Conservation (phyloP, 768 basidiomycete species). For the Hysterangium stoloniferum region DNA sequence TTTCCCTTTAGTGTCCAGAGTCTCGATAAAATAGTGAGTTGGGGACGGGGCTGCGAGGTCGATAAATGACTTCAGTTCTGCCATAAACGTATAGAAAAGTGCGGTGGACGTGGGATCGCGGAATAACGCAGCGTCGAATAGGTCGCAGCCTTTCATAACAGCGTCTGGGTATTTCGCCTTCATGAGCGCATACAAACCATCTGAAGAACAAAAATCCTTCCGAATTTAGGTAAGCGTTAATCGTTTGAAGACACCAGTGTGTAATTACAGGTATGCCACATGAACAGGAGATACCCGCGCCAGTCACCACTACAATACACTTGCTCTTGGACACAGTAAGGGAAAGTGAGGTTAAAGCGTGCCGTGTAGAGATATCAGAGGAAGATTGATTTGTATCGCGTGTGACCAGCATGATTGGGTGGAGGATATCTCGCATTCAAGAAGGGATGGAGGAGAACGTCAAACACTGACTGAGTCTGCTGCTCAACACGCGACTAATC, state of each 20-base stretch:
- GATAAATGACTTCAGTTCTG: constrained; percentile 77
- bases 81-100: constrained; percentile 92
- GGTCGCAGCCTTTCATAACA: constrained; percentile 85
- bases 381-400: constrained; percentile 42
- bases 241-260: background rate
- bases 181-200: constrained; percentile 86
- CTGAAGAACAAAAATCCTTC: constrained; percentile 94
- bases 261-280: constrained; percentile 84
- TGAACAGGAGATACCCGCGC: constrained; percentile 94
- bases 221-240: constrained; percentile 3
- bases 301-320: constrained; percentile 84
- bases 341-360: constrained; percentile 62
- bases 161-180: constrained; percentile 78
- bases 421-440: no score
- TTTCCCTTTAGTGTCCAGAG: constrained; percentile 75
- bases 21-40: constrained; percentile 85
- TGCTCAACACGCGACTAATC: no score
- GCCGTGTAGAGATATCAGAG: constrained; percentile 45
- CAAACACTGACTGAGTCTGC: no score
- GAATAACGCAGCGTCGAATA: constrained; percentile 92
- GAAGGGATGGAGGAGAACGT: no score
- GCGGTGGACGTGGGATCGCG: constrained; percentile 77
- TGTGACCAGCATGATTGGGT: constrained; percentile 45
- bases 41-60: constrained; percentile 73
- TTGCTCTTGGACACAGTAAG: constrained; percentile 75